Base-by-base conservation (phyloP, 1,284 basidiomycete species). In the Thecaphora thlaspeos region DNA sequence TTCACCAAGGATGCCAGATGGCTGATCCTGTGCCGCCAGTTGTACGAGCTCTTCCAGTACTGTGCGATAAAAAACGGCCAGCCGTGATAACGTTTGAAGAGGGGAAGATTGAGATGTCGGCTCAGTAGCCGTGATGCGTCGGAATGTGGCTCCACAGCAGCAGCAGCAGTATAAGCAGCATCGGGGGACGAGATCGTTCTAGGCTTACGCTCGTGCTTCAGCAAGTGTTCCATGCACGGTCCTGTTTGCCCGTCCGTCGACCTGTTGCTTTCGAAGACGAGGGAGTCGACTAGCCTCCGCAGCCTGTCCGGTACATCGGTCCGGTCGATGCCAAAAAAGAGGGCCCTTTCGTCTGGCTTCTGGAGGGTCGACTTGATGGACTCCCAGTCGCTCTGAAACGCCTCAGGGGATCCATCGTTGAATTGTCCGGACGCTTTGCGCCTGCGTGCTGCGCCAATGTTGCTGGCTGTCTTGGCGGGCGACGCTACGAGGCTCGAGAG, bases 161-260 rank as follows among this genome's bases (percentile, higher is more conserved):
- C 46, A 26, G 19, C 11, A 57, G 21, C 11, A n/a, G n/a, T n/a
- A n/a, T n/a, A n/a, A n/a, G n/a, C n/a, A n/a, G n/a, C n/a, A n/a
- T n/a, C n/a, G n/a, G n/a, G n/a, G n/a, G n/a, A n/a, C n/a, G n/a
- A n/a, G n/a, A n/a, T n/a, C n/a, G n/a, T n/a, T n/a, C n/a, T n/a
- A n/a, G n/a, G n/a, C 32, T 73, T 89, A 90, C 28, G 92, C 83
- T 68, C 86, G 71, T 93, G 88, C 80, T 92, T 90, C 44, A 97
- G 80, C 26, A 95, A 82, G 78, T 90, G 91, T 79, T 96, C 94
- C 58, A 95, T 81, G 75, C 91, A 94, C 17, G 84, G 86, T 21
- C 91, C 91, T 2, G 66, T 58, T 55, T 64, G 53, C 55, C 89
- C 89, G 80, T 89, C 88, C 70, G 91, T 89, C 18, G 84, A 85